These are phyloP conservation scores for Trypanosoma congolense DNA, from an alignment of 208 protist genomes.

Conservation along the genomic window DNA sequence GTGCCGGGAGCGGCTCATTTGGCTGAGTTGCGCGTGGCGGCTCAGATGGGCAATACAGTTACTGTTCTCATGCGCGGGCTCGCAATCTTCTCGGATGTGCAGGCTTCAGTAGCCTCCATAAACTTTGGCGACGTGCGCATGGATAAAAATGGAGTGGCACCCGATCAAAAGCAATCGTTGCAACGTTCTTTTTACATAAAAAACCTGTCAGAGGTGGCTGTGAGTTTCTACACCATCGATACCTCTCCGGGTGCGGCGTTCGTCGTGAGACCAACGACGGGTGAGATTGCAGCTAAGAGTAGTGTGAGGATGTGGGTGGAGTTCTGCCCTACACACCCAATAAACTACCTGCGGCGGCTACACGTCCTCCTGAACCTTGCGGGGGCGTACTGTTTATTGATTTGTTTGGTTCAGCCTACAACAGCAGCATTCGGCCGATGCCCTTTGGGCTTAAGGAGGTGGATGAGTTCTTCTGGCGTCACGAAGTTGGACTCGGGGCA, in stretches of 20 bases:
- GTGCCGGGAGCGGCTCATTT: constrained; percentile 30
- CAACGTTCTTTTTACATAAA: constrained; percentile 23
- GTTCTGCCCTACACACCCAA: constrained; percentile 69
- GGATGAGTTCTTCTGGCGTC: constrained; percentile 47
- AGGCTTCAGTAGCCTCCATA: constrained; percentile 40
- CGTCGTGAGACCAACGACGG: constrained; percentile 34
- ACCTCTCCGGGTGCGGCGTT: constrained; percentile 65
- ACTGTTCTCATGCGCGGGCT: constrained; percentile 39
- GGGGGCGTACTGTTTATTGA: constrained; percentile 60
- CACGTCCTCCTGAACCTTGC: constrained; percentile 56
- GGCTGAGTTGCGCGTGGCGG: constrained; percentile 42
- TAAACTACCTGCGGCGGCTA: constrained; percentile 85
- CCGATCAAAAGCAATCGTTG: constrained; percentile 7
- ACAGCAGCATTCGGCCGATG: constrained; percentile 41
- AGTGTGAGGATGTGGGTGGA: constrained; percentile 44
- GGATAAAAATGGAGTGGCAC: constrained; percentile 32
- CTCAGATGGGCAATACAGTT: constrained; percentile 64
- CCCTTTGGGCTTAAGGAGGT: constrained; percentile 56
- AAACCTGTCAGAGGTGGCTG: constrained; percentile 40
- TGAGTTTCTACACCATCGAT: constrained; percentile 39
- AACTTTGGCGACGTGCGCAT: constrained; percentile 81
- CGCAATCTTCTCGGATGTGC: constrained; percentile 46
- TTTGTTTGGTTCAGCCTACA: constrained; percentile 83
- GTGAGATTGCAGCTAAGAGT: constrained; percentile 45
- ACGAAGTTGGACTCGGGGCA: constrained; percentile 48